phyloP scores from a whole-genome alignment of 2,329 filamentous ascomycete species.

The Penicillium concentricum region DNA sequence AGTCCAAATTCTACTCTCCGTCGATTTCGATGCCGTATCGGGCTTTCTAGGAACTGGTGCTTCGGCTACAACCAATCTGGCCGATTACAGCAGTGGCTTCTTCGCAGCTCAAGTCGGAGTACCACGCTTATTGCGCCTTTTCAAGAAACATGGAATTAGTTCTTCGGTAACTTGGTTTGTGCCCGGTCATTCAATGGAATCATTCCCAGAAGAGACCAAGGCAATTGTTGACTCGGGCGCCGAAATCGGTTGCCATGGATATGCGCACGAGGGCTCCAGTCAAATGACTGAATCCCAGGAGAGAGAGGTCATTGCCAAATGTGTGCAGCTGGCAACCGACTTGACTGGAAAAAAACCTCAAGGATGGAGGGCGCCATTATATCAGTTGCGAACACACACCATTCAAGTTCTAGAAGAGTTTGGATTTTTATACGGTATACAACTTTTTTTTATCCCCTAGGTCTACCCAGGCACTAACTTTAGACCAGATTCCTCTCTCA shows the following conservation, averaged over 20 bases:
- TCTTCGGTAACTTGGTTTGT: constrained; percentile 61
- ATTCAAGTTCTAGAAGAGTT: constrained; percentile 43
- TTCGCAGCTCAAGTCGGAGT: constrained; percentile 59
- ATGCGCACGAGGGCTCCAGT: constrained; percentile 69
- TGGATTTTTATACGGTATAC: constrained; percentile 43
- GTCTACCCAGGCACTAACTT: background rate
- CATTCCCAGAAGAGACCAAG: constrained; percentile 53
- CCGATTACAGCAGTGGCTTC: constrained; percentile 57
- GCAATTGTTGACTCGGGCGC: constrained; percentile 53
- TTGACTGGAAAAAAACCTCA: constrained; percentile 69
- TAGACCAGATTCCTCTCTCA: constrained; percentile 40
- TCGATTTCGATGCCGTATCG: constrained; percentile 60
- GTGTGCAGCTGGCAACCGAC: constrained; percentile 67
- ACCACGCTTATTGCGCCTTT: constrained; percentile 54
- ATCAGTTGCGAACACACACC: constrained; percentile 41
- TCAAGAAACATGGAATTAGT: constrained; percentile 52
- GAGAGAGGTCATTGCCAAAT: constrained; percentile 70
- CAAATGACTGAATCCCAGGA: constrained; percentile 73
- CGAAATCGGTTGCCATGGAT: constrained; percentile 57
- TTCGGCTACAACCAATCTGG: constrained; percentile 52
- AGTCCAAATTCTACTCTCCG: constrained; percentile 33
- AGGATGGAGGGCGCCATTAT: constrained; percentile 40
- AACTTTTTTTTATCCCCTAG: background rate
- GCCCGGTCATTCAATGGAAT: constrained; percentile 59
- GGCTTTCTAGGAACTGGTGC: constrained; percentile 60